Percentiles rank a stretch among this genome's conserved stretches.
Evolutionary conservation across 352 stramenopile genomes (phyloP).

Genomic region (Pythium plurisporium): DNA sequence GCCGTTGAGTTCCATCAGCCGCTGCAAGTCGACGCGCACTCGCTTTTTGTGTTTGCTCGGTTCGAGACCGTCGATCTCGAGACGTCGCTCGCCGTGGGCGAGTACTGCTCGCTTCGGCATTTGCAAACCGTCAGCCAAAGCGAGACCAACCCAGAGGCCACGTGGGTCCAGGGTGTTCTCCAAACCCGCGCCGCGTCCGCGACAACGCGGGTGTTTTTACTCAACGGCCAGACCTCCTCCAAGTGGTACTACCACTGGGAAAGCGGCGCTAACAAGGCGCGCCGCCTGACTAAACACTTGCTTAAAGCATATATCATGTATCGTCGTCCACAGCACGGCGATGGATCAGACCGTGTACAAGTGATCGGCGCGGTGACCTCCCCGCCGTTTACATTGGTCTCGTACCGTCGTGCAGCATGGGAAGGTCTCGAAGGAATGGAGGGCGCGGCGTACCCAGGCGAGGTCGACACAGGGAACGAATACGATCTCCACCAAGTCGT

Average conservation of each 20-base stretch:
- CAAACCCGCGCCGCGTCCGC: background rate
- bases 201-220: conserved; percentile 17
- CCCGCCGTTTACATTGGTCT: conserved; percentile 39
- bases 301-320: conserved; percentile 21
- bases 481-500: conserved; percentile 26
- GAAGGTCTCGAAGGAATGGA: conserved; percentile 5
- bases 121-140: conserved; percentile 18
- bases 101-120: conserved; percentile 13
- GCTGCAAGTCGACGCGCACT: background rate
- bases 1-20: conserved; percentile 11
- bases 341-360: conserved; percentile 15
- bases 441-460: conserved; percentile 20
- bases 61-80: conserved; percentile 22
- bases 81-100: conserved; percentile 2
- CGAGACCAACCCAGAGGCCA: conserved; percentile 19
- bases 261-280: conserved; percentile 23
- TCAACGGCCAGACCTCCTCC: conserved; percentile 21
- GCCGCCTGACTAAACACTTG: conserved; percentile 19
- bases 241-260: conserved; percentile 29
- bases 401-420: conserved; percentile 28
- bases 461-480: conserved; percentile 16
- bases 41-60: conserved; percentile 22
- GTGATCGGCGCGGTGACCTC: conserved; percentile 34
- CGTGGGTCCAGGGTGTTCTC: conserved; percentile 15
- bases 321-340: background rate